Evolutionary conservation across 2,329 filamentous ascomycete species (phyloP), one percentile per base, ranked within the genome.

Genomic region (Penicillium sp.): DNA sequence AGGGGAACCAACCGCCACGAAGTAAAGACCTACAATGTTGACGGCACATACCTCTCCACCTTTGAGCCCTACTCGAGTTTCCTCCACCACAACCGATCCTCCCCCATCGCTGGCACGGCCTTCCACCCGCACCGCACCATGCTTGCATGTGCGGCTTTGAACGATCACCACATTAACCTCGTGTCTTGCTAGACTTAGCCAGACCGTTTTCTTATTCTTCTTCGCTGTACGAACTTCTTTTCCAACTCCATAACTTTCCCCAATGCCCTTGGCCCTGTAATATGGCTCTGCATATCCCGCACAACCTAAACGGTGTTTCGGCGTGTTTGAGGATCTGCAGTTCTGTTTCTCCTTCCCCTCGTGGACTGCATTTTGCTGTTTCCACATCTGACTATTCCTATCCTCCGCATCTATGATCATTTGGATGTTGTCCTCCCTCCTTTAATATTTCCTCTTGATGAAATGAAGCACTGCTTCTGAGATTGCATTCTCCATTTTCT

Each of bases 61-160:
- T 87, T 95, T 65, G 93, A 98, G 75, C 94, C 94, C 0, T 96
- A 97, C 76, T 92, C 91, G 51, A 92, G 90, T 73, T 96, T 96
- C 81, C 81, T 96, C 16, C 88, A 91, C 65, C 89, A 93, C 52
- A 92, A 88, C 73, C 89, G 91, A 55, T 88, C 89, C 59, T 87
- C 89, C 6, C 90, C 95, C 1, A 96, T 99, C 67, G 89, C 93
- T 3, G 86, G 91, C 38, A 97, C 94, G 8, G 90, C 93, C 0
- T 99, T 98, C 82, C 95, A 99, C 78, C 95, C 95, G 0, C 95
- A 99, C 76, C 87, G 90, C 55, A 93, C 96, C 79, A 89, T 97
- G 76, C 84, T 99, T 63, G 93, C 92, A 38, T 95, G 91, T 70
- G 91, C 93, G 1, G 91, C 93, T 4, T 84, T 92, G 46, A 91